Evolutionary conservation across 1,284 basidiomycete species (phyloP).

Genomic region (Ceratobasidium sp.): DNA sequence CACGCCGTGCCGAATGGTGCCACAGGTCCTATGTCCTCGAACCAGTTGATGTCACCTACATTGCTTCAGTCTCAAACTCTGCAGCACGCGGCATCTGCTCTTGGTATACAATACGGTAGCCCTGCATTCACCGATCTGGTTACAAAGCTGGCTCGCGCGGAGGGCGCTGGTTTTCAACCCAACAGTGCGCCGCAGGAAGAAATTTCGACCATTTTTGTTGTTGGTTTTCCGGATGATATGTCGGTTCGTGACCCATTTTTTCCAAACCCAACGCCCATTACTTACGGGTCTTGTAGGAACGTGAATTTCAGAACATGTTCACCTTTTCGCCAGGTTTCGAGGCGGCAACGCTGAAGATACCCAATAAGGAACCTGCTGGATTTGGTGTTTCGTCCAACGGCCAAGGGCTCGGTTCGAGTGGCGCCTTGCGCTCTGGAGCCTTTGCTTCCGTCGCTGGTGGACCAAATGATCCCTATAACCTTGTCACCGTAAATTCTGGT

Average conservation of each 20-base stretch:
- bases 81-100: slow-evolving; percentile 37
- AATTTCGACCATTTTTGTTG: slow-evolving; percentile 98
- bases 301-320: slow-evolving; percentile 99
- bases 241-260: slow-evolving; percentile 68
- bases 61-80: slow-evolving; percentile 37
- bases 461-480: slow-evolving; percentile 78
- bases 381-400: slow-evolving; percentile 59
- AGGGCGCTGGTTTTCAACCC: slow-evolving; percentile 30
- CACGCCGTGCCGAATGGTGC: slow-evolving; percentile 41
- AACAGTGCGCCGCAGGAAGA: slow-evolving; percentile 70
- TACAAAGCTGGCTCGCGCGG: slow-evolving; percentile 35
- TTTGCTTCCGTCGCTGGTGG: slow-evolving; percentile 54
- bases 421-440: slow-evolving; percentile 49
- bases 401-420: slow-evolving; percentile 51
- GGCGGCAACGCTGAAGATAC: slow-evolving; percentile 97
- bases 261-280: neutral
- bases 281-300: slow-evolving; percentile 68
- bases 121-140: slow-evolving; percentile 43
- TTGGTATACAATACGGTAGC: slow-evolving; percentile 33
- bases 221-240: slow-evolving; percentile 99
- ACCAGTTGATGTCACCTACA: slow-evolving; percentile 35
- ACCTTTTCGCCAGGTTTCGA: slow-evolving; percentile 96
- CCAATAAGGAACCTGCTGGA: slow-evolving; percentile 81
- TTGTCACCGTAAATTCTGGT: slow-evolving; percentile 80
- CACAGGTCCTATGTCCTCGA: slow-evolving; percentile 33